These are phyloP conservation scores for Heliosperma pusillum DNA, from an alignment of 148 eudicot genomes.

Conservation along the genomic window DNA sequence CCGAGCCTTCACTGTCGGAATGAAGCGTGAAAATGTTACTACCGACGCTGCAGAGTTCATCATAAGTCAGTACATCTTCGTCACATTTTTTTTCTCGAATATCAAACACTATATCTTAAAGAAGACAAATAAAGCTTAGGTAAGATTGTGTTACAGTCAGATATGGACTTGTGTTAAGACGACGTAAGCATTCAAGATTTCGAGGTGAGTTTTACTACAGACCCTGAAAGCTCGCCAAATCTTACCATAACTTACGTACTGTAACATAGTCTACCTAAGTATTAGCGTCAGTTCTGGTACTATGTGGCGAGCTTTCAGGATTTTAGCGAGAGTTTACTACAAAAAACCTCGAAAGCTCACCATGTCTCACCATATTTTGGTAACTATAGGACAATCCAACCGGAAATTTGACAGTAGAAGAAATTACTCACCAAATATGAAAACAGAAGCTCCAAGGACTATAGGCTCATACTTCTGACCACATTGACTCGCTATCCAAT, in stretches of 20 bases:
- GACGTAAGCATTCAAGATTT: no score
- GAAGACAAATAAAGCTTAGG: no score
- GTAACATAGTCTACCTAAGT: no score
- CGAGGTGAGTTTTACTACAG: no score
- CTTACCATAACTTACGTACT: no score
- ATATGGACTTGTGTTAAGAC: no score
- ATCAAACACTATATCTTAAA: no score
- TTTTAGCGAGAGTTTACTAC: no score
- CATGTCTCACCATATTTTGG: neutral
- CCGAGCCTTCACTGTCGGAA: conserved; percentile 68
- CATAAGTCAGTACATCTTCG: neutral
- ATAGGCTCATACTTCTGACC: conserved; percentile 59
- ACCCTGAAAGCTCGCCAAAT: neutral
- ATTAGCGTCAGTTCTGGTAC: no score
- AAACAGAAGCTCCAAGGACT: conserved; percentile 53
- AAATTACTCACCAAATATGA: conserved; percentile 52
- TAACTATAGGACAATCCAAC: neutral
- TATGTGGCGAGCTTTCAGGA: no score
- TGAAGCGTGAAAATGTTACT: conserved; percentile 75
- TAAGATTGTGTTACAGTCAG: neutral
- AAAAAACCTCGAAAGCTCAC: neutral
- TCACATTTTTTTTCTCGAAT: neutral
- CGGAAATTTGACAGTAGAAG: neutral
- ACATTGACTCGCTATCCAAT: conserved; percentile 68
- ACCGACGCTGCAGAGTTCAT: conserved; percentile 52